phyloP scores from a whole-genome alignment of 495 filamentous ascomycete genomes.

The Talaromyces wortmannii region DNA sequence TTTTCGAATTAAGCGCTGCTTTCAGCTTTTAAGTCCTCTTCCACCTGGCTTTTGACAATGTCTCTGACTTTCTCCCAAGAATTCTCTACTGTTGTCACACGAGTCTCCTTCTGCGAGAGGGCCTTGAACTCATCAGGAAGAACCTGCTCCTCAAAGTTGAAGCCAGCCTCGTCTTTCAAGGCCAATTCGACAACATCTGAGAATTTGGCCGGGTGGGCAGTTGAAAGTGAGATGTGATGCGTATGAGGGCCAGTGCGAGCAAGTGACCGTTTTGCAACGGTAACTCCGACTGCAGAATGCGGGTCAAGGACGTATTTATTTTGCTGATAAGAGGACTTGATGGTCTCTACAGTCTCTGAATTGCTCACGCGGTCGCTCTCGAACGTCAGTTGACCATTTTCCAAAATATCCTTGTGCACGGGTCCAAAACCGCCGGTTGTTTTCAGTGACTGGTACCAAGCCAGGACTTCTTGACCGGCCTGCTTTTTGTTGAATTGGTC shows the following conservation, averaged over 20 bases:
- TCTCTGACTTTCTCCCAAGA: slow-evolving; percentile 33
- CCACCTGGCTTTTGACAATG: slow-evolving; percentile 30
- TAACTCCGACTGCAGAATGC: slow-evolving; percentile 81
- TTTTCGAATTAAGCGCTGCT: not conserved
- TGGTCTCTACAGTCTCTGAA: slow-evolving; percentile 66
- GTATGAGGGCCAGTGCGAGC: slow-evolving; percentile 33
- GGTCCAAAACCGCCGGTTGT: slow-evolving; percentile 66
- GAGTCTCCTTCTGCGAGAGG: slow-evolving; percentile 52
- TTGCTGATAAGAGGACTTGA: slow-evolving; percentile 32
- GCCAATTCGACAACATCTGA: slow-evolving; percentile 69
- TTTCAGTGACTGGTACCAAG: slow-evolving; percentile 74
- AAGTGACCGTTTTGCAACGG: slow-evolving; percentile 61
- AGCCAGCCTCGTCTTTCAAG: slow-evolving; percentile 56
- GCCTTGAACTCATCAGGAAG: slow-evolving; percentile 74
- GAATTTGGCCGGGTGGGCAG: slow-evolving; percentile 94
- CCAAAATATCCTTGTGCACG: slow-evolving; percentile 61
- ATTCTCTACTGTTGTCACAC: slow-evolving; percentile 24
- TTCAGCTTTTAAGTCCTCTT: slow-evolving; percentile 16
- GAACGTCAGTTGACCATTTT: slow-evolving; percentile 59
- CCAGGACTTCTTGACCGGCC: slow-evolving; percentile 57
- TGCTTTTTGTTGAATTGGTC: slow-evolving; percentile 21
- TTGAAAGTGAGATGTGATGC: slow-evolving; percentile 74
- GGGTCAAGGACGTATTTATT: slow-evolving; percentile 77
- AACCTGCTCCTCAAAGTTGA: slow-evolving; percentile 63
- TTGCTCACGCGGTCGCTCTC: slow-evolving; percentile 79